phyloP scores from a whole-genome alignment of 2,329 filamentous ascomycete species.

The Aspergillus sp. region DNA sequence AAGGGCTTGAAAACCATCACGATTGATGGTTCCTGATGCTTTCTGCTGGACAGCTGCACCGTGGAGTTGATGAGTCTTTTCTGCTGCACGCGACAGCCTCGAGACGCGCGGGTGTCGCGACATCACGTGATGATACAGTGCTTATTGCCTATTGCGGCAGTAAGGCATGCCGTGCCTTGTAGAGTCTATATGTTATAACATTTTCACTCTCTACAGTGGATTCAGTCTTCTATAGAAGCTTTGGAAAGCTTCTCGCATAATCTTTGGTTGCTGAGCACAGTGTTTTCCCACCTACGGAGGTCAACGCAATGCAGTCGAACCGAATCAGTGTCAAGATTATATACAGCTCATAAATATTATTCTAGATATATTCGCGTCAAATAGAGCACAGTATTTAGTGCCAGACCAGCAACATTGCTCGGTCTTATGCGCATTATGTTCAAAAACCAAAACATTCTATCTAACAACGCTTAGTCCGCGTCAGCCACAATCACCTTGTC shows the following conservation, averaged over 20 bases:
- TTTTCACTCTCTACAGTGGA: too few species aligned
- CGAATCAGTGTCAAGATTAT: background rate
- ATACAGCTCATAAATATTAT: background rate
- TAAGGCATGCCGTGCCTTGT: background rate
- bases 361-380: background rate
- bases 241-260: too few species aligned
- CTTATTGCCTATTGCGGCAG: background rate
- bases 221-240: too few species aligned
- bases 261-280: too few species aligned
- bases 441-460: background rate
- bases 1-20: slow-evolving; percentile 51
- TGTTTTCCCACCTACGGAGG: too few species aligned
- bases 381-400: background rate
- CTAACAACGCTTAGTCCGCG: slow-evolving; percentile 26
- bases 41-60: background rate
- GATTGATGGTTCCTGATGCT: slow-evolving; percentile 9
- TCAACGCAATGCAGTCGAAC: too few species aligned
- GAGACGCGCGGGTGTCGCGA: slow-evolving; percentile 5
- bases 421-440: background rate
- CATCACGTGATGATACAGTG: background rate
- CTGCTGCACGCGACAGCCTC: background rate
- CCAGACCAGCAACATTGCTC: background rate
- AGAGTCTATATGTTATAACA: too few species aligned
- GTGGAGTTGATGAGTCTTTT: slow-evolving; percentile 1
- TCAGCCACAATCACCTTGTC: slow-evolving; percentile 37